Conservation (phyloP, 2,329 filamentous ascomycete species). For the Fusarium coicis region DNA sequence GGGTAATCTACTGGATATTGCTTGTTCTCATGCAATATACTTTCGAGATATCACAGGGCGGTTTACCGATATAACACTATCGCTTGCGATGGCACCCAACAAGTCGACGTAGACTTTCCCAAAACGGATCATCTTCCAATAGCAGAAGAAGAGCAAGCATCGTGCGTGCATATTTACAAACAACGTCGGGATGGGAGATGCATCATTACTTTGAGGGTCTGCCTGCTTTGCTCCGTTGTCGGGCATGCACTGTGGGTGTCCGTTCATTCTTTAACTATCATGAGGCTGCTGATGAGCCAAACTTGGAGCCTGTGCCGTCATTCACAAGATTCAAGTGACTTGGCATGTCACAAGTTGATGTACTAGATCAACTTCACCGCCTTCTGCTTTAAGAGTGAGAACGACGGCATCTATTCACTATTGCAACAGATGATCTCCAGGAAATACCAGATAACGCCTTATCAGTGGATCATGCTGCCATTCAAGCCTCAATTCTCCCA, state of each 20-base stretch:
- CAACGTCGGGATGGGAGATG: conserved; percentile 3
- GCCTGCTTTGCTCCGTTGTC: neutral
- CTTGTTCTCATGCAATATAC: neutral
- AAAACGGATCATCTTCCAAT: neutral
- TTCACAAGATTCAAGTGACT: conserved; percentile 33
- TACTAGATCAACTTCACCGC: conserved; percentile 3
- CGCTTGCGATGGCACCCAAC: neutral
- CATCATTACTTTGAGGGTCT: neutral
- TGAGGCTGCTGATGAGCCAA: conserved; percentile 7
- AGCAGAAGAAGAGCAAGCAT: neutral
- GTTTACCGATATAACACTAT: conserved; percentile 7
- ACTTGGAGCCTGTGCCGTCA: conserved; percentile 9
- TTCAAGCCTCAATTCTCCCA: neutral
- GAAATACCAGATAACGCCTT: conserved; percentile 1
- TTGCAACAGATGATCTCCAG: neutral
- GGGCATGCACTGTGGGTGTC: neutral
- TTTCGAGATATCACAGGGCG: neutral
- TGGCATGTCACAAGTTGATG: conserved; percentile 28
- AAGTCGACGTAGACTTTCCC: neutral
- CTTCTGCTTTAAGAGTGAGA: neutral
- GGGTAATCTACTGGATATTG: neutral
- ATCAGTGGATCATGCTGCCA: conserved; percentile 21
- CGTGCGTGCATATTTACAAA: neutral
- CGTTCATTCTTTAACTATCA: conserved; percentile 9
- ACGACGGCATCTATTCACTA: neutral